A percentile compares a stretch with the other conserved stretches of the same genome.
phyloP scores from a whole-genome alignment of 169 alveolate genomes.

The Cryptosporidium meleagridis region DNA sequence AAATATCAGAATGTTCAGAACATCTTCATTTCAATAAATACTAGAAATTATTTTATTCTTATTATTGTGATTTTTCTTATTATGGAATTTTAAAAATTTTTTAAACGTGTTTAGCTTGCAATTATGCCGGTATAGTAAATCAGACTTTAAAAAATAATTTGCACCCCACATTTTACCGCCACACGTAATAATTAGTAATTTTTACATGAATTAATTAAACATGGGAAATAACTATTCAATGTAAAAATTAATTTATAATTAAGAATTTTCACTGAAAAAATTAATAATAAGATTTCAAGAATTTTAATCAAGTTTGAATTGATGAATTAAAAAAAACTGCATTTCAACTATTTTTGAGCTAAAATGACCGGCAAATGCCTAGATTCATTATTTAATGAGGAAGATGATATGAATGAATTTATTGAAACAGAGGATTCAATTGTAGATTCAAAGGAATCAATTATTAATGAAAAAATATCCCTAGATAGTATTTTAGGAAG shows the following conservation, averaged over 20 bases:
- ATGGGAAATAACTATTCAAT: background rate
- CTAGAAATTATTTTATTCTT: too few relatives aligned
- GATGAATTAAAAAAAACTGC: background rate
- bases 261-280: background rate
- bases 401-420: background rate
- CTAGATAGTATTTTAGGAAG: conserved; percentile 19
- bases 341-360: background rate
- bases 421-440: conserved; percentile 48
- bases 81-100: background rate
- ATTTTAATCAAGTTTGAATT: background rate
- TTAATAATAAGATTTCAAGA: too few relatives aligned
- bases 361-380: background rate
- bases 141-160: background rate
- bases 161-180: conserved; percentile 16
- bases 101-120: background rate
- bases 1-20: background rate
- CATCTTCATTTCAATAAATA: background rate
- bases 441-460: conserved; percentile 52
- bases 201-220: background rate
- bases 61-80: too few relatives aligned
- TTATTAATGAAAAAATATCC: background rate
- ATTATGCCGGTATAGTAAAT: background rate
- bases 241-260: background rate
- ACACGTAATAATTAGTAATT: conserved; percentile 14
- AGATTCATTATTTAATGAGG: conserved; percentile 13